phyloP scores from a whole-genome alignment of 345 rosid species.

The Citrus sp. region DNA sequence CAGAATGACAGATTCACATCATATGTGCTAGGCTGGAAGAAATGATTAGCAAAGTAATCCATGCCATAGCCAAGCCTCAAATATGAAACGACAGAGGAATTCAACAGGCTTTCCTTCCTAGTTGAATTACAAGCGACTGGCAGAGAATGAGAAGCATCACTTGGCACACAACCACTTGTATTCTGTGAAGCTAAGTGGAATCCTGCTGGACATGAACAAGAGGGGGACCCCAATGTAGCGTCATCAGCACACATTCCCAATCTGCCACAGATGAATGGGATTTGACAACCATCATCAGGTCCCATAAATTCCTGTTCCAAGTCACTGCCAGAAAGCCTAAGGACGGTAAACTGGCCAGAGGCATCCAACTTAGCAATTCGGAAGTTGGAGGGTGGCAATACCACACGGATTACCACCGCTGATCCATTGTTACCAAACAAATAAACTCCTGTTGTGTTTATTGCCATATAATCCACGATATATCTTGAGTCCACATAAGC shows the following conservation, averaged over 20 bases:
- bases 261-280: conserved; percentile 61
- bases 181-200: conserved; percentile 34
- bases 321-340: conserved; percentile 37
- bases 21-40: conserved; percentile 43
- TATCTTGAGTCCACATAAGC: conserved; percentile 43
- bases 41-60: conserved; percentile 51
- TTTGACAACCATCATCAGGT: conserved; percentile 54
- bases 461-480: conserved; percentile 47
- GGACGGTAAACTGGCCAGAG: conserved; percentile 53
- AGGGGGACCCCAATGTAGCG: conserved; percentile 24
- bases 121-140: conserved; percentile 56
- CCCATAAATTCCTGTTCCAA: conserved; percentile 49
- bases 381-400: conserved; percentile 43
- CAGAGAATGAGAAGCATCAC: conserved; percentile 36
- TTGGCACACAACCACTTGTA: conserved; percentile 46
- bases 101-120: conserved; percentile 22
- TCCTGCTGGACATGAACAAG: conserved; percentile 69
- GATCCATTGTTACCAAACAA: conserved; percentile 65
- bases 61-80: conserved; percentile 45
- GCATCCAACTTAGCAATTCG: conserved; percentile 53
- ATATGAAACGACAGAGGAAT: conserved; percentile 41
- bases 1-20: conserved; percentile 48
- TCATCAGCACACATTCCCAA: conserved; percentile 50
- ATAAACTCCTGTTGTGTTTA: conserved; percentile 58
- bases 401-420: conserved; percentile 35